A percentile compares a stretch with the other conserved stretches of the same genome.
phyloP scores from a whole-genome alignment of 108 stramenopile species.

The Nitzschia sp. region DNA sequence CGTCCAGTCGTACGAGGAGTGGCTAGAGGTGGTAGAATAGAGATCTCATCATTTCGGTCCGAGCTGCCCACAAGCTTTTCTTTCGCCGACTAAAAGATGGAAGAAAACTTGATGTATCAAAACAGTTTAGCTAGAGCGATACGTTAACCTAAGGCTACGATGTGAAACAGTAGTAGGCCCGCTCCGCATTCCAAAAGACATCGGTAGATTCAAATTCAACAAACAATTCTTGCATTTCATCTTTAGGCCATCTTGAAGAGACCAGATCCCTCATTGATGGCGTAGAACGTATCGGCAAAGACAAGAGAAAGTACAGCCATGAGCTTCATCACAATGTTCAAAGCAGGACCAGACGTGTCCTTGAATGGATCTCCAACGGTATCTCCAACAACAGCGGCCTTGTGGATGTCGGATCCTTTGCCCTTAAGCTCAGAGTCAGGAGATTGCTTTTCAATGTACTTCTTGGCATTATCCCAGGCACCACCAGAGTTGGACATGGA shows the following conservation, averaged over 20 bases:
- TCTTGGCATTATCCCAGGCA: slow-evolving; percentile 99
- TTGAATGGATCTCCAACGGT: slow-evolving; percentile 99
- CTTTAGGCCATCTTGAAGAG: slow-evolving; percentile 67
- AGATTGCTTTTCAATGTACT: slow-evolving; percentile 94
- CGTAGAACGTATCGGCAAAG: slow-evolving; percentile 95
- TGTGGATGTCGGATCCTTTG: slow-evolving; percentile 94
- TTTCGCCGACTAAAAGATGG: too few relatives aligned
- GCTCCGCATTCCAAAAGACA: too few relatives aligned
- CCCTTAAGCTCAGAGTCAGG: slow-evolving; percentile 87
- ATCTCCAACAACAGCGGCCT: slow-evolving; percentile 97
- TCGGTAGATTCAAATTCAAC: too few relatives aligned
- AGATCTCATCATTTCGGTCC: too few relatives aligned
- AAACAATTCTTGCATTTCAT: too few relatives aligned
- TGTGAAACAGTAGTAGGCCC: too few relatives aligned
- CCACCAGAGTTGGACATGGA: slow-evolving; percentile 99
- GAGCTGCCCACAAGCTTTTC: neutral
- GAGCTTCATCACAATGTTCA: slow-evolving; percentile 99
- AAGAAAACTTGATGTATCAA: too few relatives aligned
- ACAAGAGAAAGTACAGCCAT: slow-evolving; percentile 97
- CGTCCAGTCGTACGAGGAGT: slow-evolving; percentile 12
- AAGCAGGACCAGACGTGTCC: slow-evolving; percentile 96
- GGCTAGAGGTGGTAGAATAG: neutral
- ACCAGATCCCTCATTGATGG: slow-evolving; percentile 85
- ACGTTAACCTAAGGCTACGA: too few relatives aligned
- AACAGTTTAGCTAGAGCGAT: too few relatives aligned